These are phyloP conservation scores for Avena eriantha DNA, from an alignment of 176 grass and related monocot species.

Conservation along the genomic window DNA sequence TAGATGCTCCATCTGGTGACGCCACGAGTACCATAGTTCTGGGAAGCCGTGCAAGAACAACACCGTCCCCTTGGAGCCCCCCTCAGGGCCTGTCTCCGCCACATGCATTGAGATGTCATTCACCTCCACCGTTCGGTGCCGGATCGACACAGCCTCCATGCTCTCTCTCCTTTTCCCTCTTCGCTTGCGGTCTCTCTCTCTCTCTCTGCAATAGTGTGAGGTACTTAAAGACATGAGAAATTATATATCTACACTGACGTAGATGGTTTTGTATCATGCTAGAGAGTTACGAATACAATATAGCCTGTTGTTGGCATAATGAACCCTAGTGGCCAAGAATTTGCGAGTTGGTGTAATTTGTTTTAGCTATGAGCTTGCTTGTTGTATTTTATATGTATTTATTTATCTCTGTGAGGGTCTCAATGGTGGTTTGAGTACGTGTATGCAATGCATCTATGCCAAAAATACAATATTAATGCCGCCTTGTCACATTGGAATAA, in stretches of 20 bases:
- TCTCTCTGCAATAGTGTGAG: not conserved
- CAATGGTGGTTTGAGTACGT: not conserved
- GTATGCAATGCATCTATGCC: not conserved
- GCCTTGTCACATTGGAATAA: not conserved
- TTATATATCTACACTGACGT: not conserved
- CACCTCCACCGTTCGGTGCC: not conserved
- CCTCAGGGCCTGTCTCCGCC: not conserved
- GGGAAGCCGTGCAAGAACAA: slow-evolving; percentile 3
- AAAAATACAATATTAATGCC: not conserved
- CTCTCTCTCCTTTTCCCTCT: not conserved
- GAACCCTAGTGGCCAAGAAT: not conserved
- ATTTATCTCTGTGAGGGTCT: not conserved
- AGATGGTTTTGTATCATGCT: not conserved
- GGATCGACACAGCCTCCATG: not conserved
- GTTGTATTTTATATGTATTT: not conserved
- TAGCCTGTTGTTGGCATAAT: not conserved
- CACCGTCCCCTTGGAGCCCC: not conserved
- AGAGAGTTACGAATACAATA: not conserved
- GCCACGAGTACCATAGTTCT: slow-evolving; percentile 11
- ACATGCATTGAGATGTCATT: slow-evolving; percentile 1
- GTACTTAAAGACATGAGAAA: not conserved
- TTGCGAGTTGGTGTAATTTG: not conserved
- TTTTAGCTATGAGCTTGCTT: not conserved
- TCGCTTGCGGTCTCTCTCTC: not conserved
- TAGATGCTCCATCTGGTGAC: not conserved